Evolutionary conservation across 805 yeast species (phyloP).

Genomic region (Ogataea degrootiae): DNA sequence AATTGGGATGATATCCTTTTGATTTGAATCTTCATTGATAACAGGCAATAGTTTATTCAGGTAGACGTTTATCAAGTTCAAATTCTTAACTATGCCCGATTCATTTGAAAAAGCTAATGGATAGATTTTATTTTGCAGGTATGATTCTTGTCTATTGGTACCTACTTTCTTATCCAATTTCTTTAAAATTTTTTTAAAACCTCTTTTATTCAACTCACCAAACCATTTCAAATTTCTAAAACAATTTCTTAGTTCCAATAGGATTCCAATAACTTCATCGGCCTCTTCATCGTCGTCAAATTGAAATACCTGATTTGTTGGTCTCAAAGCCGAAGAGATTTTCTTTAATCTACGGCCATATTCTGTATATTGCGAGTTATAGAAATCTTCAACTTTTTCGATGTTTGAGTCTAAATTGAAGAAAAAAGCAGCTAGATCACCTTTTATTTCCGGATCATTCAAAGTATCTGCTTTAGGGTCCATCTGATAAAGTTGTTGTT

Average conservation of each 20-base stretch:
- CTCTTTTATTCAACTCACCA: slow-evolving; percentile 88
- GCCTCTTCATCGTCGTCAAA: slow-evolving; percentile 46
- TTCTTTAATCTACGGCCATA: slow-evolving; percentile 64
- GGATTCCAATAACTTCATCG: slow-evolving; percentile 59
- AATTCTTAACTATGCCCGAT: slow-evolving; percentile 46
- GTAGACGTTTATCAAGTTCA: slow-evolving; percentile 48
- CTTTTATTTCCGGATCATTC: slow-evolving; percentile 38
- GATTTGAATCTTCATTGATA: slow-evolving; percentile 12
- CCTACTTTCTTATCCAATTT: slow-evolving; percentile 84
- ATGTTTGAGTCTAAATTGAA: slow-evolving; percentile 74
- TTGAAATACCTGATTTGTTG: slow-evolving; percentile 10
- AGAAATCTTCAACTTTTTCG: slow-evolving; percentile 77
- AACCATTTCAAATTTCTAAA: slow-evolving; percentile 88
- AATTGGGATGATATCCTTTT: slow-evolving; percentile 12
- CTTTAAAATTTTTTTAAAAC: slow-evolving; percentile 82
- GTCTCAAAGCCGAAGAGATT: slow-evolving; percentile 36
- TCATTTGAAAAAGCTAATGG: slow-evolving; percentile 79
- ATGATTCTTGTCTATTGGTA: slow-evolving; percentile 50
- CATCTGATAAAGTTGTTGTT: slow-evolving; percentile 28
- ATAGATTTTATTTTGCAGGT: slow-evolving; percentile 60
- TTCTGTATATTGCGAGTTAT: slow-evolving; percentile 66
- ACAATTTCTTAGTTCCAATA: slow-evolving; percentile 70
- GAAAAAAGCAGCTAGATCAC: slow-evolving; percentile 61
- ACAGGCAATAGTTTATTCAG: slow-evolving; percentile 50
- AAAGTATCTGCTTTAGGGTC: slow-evolving; percentile 30